Evolutionary conservation across 2,329 filamentous ascomycete genomes (phyloP).

Genomic region (Fusarium sp.): DNA sequence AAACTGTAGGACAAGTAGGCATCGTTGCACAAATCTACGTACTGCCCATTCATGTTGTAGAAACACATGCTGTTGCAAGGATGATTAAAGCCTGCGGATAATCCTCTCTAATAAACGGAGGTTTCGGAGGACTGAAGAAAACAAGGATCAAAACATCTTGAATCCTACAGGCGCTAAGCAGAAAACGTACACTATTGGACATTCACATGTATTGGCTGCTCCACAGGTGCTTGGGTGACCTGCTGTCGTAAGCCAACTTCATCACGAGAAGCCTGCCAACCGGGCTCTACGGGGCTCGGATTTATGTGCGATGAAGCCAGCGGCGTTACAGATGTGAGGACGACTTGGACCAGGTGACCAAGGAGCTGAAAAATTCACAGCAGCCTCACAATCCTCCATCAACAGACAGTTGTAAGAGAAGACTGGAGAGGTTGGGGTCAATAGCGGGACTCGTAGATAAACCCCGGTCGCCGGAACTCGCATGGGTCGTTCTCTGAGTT

Average conservation of each 20-base stretch:
- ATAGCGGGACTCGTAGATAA: conserved; percentile 8
- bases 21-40: conserved; percentile 1
- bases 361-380: conserved; percentile 1
- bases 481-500: conserved; percentile 36
- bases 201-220: conserved; percentile 28
- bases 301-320: conserved; percentile 15
- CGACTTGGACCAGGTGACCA: conserved; percentile 8
- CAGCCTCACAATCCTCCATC: neutral
- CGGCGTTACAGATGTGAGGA: neutral
- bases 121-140: conserved; percentile 28
- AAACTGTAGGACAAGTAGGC: neutral
- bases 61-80: conserved; percentile 18
- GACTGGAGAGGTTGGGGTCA: conserved; percentile 17
- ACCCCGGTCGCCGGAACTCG: conserved; percentile 24
- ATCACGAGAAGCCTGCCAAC: conserved; percentile 5
- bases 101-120: conserved; percentile 27
- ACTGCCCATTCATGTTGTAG: neutral
- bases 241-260: conserved; percentile 22
- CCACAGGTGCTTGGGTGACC: conserved; percentile 23
- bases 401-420: neutral
- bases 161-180: conserved; percentile 29
- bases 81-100: conserved; percentile 8
- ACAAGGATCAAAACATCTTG: conserved; percentile 30
- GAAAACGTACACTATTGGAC: conserved; percentile 29
- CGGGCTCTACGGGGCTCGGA: conserved; percentile 4